These are phyloP conservation scores for Pythium volutum DNA, from an alignment of 352 stramenopile genomes.

Conservation along the genomic window DNA sequence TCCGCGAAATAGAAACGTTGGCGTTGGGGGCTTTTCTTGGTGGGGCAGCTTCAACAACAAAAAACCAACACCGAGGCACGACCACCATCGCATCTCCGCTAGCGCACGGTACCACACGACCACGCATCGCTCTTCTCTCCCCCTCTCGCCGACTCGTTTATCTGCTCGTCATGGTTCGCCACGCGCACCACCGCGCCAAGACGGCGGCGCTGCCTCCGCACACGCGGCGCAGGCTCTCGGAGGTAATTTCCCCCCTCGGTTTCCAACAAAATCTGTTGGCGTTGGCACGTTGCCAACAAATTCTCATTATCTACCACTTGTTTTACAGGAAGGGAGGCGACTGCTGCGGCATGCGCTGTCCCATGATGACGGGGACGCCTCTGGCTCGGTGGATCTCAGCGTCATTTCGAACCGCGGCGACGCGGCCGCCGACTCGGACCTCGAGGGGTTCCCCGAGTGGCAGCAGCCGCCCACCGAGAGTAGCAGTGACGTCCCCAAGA, in stretches of 20 bases:
- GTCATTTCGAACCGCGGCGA: slow-evolving; percentile 42
- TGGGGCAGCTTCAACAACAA: slow-evolving; percentile 14
- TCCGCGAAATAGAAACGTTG: slow-evolving; percentile 15
- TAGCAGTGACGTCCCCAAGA: slow-evolving; percentile 21
- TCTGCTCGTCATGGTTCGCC: slow-evolving; percentile 7
- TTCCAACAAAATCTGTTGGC: background rate
- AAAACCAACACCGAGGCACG: slow-evolving; percentile 4
- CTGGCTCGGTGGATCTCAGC: slow-evolving; percentile 31
- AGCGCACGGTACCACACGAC: background rate
- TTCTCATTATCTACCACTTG: background rate
- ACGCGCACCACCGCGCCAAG: slow-evolving; percentile 50
- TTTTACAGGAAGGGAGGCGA: slow-evolving; percentile 43
- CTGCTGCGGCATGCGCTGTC: slow-evolving; percentile 51
- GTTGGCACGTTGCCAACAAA: background rate
- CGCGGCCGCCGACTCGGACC: slow-evolving; percentile 55
- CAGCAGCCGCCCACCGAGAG: slow-evolving; percentile 29
- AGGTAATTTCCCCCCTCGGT: slow-evolving; percentile 15
- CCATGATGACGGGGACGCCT: slow-evolving; percentile 33
- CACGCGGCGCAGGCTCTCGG: slow-evolving; percentile 35
- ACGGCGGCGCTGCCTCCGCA: slow-evolving; percentile 46
- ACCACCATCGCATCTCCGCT: background rate
- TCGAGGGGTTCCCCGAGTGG: slow-evolving; percentile 53
- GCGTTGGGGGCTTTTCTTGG: background rate
- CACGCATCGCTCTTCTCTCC: background rate
- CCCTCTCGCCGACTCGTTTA: background rate